Evolutionary conservation across 2,329 filamentous ascomycete genomes (phyloP), one percentile per base, ranked within the genome.

Genomic region (Aureobasidium lini): DNA sequence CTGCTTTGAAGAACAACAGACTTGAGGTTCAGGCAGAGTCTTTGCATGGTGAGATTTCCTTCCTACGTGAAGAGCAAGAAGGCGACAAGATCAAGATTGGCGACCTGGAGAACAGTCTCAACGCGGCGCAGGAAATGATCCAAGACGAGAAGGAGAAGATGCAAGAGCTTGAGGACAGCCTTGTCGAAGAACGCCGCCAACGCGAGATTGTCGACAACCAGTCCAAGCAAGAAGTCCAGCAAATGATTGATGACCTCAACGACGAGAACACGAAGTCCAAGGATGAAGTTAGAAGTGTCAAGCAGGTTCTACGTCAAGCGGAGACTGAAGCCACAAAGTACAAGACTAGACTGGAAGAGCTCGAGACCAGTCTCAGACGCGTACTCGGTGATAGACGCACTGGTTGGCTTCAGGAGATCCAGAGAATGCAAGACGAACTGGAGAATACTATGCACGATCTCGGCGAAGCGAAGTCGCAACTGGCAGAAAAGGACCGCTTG

Each of bases 81-180:
- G 84, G 84, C 16, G 94, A 99, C 77, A 99, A 99, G 80, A 95
- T 99, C 71, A 92, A 91, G 74, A 97, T 99, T 67, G 90, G 93
- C 39, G 91, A 97, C 68, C 79, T 97, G 7, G 92, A 97, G 69
- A 89, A 90, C 8, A 85, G 87, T 13, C 76, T 96, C 39, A 88
- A 89, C 66, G 87, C 84, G 60, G 82, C 85, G n/a, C 88, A 95
- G 70, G 84, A 90, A 68, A 84, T 79, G 50, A 77, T 96, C n/a
- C 84, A 88, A 60, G 91, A 94, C 54, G 91, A 96, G 72, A 88
- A 87, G 72, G 92, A 96, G 62, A 85, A 75, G 57, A 68, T 76
- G 61, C 71, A 72, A 29, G 77, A 79, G 61, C 67, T 79, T 37
- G 77, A 79, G 61, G 82, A 85, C 63, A 84, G 87, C n/a, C 81